Evolutionary conservation across 305 asterid species (phyloP).

Genomic region (Fraxinus albicans): DNA sequence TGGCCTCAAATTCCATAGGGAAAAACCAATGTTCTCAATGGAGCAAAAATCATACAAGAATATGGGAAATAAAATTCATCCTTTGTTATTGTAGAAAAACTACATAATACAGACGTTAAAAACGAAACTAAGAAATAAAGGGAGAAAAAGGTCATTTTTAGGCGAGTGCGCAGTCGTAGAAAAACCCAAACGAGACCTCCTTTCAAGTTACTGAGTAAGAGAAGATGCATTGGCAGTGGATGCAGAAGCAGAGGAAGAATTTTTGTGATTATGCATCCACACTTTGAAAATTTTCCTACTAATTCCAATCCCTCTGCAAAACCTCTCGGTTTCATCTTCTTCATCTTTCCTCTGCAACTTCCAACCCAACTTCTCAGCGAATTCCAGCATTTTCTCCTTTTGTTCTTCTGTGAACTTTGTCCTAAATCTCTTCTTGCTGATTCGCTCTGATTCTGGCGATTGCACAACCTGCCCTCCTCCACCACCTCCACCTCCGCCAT

Average conservation of each 20-base stretch:
- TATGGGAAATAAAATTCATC: background rate
- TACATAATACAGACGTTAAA: background rate
- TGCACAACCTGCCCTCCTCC: conserved; percentile 18
- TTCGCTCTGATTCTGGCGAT: conserved; percentile 33
- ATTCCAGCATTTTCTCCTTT: conserved; percentile 62
- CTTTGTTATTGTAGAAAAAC: background rate
- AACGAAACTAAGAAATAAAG: background rate
- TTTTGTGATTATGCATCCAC: conserved; percentile 77
- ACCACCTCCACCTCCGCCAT: conserved; percentile 2
- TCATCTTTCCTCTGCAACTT: conserved; percentile 48
- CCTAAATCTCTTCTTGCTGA: conserved; percentile 55
- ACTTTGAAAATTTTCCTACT: conserved; percentile 65
- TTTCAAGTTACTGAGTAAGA: conserved; percentile 37
- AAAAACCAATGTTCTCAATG: background rate
- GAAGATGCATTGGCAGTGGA: conserved; percentile 52
- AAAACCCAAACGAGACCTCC: background rate
- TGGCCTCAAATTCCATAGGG: background rate
- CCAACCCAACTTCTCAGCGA: conserved; percentile 71
- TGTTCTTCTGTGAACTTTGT: conserved; percentile 62
- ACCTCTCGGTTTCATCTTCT: conserved; percentile 57
- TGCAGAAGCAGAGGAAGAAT: conserved; percentile 34
- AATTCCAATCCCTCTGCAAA: conserved; percentile 57
- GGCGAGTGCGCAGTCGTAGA: background rate
- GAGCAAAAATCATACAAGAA: background rate
- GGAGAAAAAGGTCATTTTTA: background rate